Evolutionary conservation across 2,329 filamentous ascomycete species (phyloP).

Genomic region (Sarocladium brachiariae): DNA sequence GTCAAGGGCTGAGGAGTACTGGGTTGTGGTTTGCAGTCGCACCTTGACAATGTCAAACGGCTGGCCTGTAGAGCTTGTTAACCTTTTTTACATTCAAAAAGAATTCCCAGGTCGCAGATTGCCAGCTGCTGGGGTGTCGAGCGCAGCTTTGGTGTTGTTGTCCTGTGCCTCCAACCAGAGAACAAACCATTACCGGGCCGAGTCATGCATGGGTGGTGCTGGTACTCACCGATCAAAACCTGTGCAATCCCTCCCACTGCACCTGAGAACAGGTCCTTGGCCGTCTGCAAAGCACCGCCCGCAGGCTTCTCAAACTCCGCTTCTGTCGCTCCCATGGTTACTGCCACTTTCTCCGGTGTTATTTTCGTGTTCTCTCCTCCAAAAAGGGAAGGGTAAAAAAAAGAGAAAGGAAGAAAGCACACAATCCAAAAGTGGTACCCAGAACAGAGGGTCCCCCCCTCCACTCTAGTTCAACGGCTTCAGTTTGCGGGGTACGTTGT

Average conservation of each 20-base stretch:
- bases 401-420: no score
- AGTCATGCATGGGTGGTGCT: no score
- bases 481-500: not conserved
- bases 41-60: slow-evolving; percentile 95
- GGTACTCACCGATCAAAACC: slow-evolving; percentile 68
- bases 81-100: no score
- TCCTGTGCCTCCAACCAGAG: no score
- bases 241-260: slow-evolving; percentile 90
- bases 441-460: not conserved
- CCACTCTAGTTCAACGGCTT: not conserved
- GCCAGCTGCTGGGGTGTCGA: no score
- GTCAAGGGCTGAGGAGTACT: slow-evolving; percentile 73
- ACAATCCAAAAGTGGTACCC: no score
- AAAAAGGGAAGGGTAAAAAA: no score
- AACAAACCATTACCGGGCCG: no score
- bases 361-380: no score
- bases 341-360: not conserved
- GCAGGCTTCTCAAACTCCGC: slow-evolving; percentile 28
- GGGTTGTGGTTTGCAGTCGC: slow-evolving; percentile 79
- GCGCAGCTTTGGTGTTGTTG: no score
- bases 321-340: slow-evolving; percentile 29
- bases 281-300: slow-evolving; percentile 47
- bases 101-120: no score
- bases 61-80: slow-evolving; percentile 55
- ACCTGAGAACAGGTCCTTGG: slow-evolving; percentile 87